Evolutionary conservation across 371 early-diverging fungal genomes (phyloP).

Genomic region (Actinomortierella wolfii): DNA sequence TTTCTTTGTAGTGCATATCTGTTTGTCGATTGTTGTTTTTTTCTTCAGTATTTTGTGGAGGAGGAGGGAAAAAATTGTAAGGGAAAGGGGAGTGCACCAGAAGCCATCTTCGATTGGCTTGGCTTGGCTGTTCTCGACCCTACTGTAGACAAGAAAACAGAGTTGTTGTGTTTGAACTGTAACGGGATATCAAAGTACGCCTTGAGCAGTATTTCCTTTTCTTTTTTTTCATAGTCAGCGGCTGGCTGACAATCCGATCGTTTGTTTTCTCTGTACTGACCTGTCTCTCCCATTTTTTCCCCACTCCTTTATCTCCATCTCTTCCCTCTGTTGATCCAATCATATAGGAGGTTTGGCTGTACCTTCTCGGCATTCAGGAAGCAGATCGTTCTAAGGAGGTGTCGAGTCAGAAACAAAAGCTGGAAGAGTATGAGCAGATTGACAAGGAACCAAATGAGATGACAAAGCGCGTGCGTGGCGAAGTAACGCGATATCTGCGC

Average conservation of each 20-base stretch:
- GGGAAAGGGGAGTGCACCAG: no score
- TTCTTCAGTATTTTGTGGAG: no score
- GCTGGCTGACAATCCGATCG: no score
- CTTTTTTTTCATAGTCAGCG: conserved; percentile 2
- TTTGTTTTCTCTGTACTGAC: no score
- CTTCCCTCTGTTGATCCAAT: neutral
- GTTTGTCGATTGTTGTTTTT: no score
- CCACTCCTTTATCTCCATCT: neutral
- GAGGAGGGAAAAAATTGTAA: no score
- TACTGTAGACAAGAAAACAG: no score
- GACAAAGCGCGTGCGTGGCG: conserved; percentile 86
- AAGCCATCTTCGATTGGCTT: no score
- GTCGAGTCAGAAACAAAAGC: conserved; percentile 64
- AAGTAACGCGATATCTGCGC: conserved; percentile 80
- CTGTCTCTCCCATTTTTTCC: neutral
- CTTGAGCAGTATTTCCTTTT: conserved; percentile 3
- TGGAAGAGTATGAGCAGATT: conserved; percentile 74
- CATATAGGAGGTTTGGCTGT: conserved; percentile 88
- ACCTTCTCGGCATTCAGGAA: conserved; percentile 83
- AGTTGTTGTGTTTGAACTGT: no score
- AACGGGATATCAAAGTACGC: no score
- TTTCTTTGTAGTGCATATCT: no score
- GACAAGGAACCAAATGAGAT: conserved; percentile 78
- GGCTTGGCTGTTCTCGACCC: no score
- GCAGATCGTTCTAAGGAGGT: conserved; percentile 81